phyloP scores from a whole-genome alignment of 1,139 yeast genomes.

The Williopsis jadinii region DNA sequence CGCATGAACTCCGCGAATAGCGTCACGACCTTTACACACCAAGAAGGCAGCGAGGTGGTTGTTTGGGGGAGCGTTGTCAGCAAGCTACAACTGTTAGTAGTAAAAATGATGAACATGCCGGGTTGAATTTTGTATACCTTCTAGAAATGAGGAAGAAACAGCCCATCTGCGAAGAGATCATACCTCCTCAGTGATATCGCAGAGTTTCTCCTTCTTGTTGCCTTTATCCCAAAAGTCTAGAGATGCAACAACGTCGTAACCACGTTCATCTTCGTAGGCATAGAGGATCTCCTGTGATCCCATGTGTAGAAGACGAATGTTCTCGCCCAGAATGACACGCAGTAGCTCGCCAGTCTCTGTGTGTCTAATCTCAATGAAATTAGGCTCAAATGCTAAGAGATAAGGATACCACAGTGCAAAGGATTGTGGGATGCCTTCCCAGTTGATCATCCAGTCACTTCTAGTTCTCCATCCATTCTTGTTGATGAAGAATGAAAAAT shows the following conservation, averaged over 20 bases:
- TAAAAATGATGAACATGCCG: too few species aligned
- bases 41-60: too few species aligned
- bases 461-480: slow-evolving; percentile 95
- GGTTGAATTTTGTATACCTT: too few species aligned
- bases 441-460: slow-evolving; percentile 88
- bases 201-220: slow-evolving; percentile 12
- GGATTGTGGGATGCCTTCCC: slow-evolving; percentile 95
- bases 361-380: slow-evolving; percentile 87
- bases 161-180: too few species aligned
- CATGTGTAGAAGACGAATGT: slow-evolving; percentile 79
- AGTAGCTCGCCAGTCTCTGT: slow-evolving; percentile 82
- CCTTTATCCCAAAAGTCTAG: slow-evolving; percentile 71
- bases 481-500: slow-evolving; percentile 90
- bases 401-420: slow-evolving; percentile 94
- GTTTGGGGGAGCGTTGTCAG: too few species aligned
- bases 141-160: too few species aligned
- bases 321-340: slow-evolving; percentile 90
- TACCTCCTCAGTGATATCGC: slow-evolving; percentile 19
- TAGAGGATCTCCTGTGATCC: slow-evolving; percentile 91
- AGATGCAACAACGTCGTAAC: slow-evolving; percentile 86
- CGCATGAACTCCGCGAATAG: too few species aligned
- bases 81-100: too few species aligned
- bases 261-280: slow-evolving; percentile 86
- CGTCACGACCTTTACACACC: too few species aligned
- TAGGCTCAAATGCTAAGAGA: slow-evolving; percentile 80